Conservation (phyloP, 257 asterid genomes). For the Oldenlandia corymbosa region DNA sequence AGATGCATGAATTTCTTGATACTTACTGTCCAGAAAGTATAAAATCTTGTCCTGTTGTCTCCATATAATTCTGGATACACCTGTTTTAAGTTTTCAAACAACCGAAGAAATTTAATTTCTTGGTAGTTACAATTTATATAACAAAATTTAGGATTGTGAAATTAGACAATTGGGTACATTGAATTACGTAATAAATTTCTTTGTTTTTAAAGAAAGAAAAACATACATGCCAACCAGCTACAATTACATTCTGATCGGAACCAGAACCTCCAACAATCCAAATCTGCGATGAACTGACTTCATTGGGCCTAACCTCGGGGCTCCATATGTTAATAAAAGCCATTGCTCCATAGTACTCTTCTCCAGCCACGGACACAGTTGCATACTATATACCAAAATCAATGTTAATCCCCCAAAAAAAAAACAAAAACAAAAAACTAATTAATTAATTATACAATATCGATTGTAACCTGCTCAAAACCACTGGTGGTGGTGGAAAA, state of each 20-base stretch:
- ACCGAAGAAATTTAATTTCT: too few relatives aligned
- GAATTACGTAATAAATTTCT: too few relatives aligned
- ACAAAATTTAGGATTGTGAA: too few relatives aligned
- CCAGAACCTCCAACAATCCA: slow-evolving; percentile 22
- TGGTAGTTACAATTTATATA: too few relatives aligned
- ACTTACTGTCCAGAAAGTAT: neutral
- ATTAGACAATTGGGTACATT: too few relatives aligned
- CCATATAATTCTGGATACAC: neutral
- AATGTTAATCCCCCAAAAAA: too few relatives aligned
- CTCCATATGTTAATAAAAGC: slow-evolving; percentile 27
- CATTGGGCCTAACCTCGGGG: slow-evolving; percentile 19
- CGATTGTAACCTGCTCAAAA: too few relatives aligned
- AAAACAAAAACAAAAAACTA: too few relatives aligned
- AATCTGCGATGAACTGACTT: slow-evolving; percentile 23
- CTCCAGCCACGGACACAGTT: slow-evolving; percentile 23
- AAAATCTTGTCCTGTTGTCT: neutral
- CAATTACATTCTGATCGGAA: slow-evolving; percentile 23
- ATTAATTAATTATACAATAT: too few relatives aligned
- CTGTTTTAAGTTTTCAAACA: neutral
- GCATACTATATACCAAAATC: too few relatives aligned
- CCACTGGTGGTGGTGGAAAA: too few relatives aligned
- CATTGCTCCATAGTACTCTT: slow-evolving; percentile 26
- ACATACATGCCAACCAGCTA: slow-evolving; percentile 35
- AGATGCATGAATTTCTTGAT: neutral
- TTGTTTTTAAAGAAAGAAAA: too few relatives aligned